Evolutionary conservation across 352 stramenopile species (phyloP), one percentile per base, ranked within the genome.

Genomic region (Globisporangium cystogenes): DNA sequence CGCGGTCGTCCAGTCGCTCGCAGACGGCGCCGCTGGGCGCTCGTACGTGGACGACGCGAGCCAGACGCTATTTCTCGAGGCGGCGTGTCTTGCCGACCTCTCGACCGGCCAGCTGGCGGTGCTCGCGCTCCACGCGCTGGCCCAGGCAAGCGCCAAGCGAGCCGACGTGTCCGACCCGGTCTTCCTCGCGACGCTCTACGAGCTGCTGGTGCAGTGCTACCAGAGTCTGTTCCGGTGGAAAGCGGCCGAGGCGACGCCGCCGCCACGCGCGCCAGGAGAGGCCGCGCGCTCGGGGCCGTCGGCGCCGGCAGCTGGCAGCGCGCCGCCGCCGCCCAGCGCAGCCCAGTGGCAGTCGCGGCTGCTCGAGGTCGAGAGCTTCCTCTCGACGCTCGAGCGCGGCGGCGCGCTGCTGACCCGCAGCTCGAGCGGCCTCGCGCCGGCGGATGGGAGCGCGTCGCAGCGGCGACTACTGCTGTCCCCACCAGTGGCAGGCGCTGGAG

Each of bases 141-240:
- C 68, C 4, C 60, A 73, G n/a, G 62, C 59, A 15, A 54, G 46
- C 23, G 60, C 73, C 0, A 31, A 68, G 4, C 60, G 44, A 1
- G 66, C 36, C 10, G 72, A 89, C 51, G 64, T 86, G 26, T 69
- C 69, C 1, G 66, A 80, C 18, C 74, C 76, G 12, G 29, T 55
- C 11, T 89, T 91, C 52, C 55, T 86, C 21, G 59, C 67, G 7
- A 53, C 61, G 5, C 41, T 91, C 46, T 84, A 86, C 36, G 53
- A 56, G 4, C 57, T 91, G 0, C 52, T 91, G 15, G 61, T 78
- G 7, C 69, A 67, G 8, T 87, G 75, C 55, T 91, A 87, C 24
- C 71, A 89, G 61, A 72, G 57, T 21, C n/a, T 86, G 4, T 87
- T 78, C 39, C 64, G 67, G 39, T 54, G 63, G 6, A 52, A 66